A percentile compares a stretch with the other conserved stretches of the same genome.
phyloP scores from a whole-genome alignment of 352 stramenopile species.

The Phytophthora constricta region DNA sequence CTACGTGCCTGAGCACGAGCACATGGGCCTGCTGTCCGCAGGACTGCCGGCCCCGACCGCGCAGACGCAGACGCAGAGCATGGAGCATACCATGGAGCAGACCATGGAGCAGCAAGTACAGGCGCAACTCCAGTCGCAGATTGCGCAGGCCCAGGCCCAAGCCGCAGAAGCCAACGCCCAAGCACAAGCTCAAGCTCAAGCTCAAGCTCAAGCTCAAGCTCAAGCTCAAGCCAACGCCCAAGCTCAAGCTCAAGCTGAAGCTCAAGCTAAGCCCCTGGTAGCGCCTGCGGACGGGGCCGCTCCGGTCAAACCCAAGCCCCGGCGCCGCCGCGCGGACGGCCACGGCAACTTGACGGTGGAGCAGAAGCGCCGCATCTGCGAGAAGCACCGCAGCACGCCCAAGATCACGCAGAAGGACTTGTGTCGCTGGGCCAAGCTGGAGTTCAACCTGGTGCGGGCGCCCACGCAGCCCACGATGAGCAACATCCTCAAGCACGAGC shows the following conservation, averaged over 20 bases:
- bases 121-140: constrained; percentile 32
- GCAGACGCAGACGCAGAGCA: constrained; percentile 13
- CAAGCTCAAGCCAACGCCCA: constrained; percentile 8
- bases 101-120: constrained; percentile 41
- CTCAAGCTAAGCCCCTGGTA: too few relatives aligned
- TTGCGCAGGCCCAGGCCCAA: constrained; percentile 32
- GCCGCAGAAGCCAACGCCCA: constrained; percentile 6
- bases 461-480: constrained; percentile 83
- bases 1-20: constrained; percentile 38
- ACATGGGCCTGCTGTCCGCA: constrained; percentile 33
- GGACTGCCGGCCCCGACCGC: constrained; percentile 11
- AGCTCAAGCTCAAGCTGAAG: constrained; percentile 5
- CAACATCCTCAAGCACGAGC: constrained; percentile 90
- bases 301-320: constrained; percentile 27
- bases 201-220: constrained; percentile 9
- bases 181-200: constrained; percentile 4
- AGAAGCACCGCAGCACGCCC: constrained; percentile 85
- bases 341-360: constrained; percentile 86
- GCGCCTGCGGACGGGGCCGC: background rate
- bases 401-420: constrained; percentile 92
- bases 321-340: constrained; percentile 61
- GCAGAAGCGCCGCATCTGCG: constrained; percentile 89
- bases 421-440: constrained; percentile 88
- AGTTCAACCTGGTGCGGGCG: constrained; percentile 87
- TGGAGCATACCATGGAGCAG: constrained; percentile 30